phyloP scores from a whole-genome alignment of 116 monocot genomes.

The Cymodocea nodosa region DNA sequence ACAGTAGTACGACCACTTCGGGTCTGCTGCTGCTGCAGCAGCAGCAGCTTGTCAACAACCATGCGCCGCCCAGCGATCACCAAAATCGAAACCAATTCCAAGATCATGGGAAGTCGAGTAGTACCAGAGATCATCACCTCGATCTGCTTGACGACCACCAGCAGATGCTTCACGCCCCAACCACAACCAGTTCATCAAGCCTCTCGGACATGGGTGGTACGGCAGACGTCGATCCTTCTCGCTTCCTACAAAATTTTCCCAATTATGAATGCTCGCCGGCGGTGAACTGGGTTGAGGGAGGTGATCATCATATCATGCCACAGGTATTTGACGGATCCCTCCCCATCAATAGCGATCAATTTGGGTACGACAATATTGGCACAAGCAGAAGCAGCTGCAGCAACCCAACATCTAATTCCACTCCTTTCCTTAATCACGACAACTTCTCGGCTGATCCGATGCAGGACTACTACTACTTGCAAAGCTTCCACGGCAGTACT shows the following conservation, averaged over 20 bases:
- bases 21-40: too few relatives aligned
- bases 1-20: not conserved
- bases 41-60: too few relatives aligned
- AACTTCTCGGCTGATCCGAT: not conserved
- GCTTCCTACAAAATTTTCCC: not conserved
- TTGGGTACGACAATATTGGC: not conserved
- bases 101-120: not conserved
- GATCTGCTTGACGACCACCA: too few relatives aligned
- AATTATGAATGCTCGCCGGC: too few relatives aligned
- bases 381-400: not conserved
- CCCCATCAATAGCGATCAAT: not conserved
- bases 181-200: too few relatives aligned
- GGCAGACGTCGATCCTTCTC: not conserved
- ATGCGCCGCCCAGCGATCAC: not conserved
- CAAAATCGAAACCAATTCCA: constrained; percentile 1
- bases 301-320: not conserved
- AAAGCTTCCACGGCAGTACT: not conserved
- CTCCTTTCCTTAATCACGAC: constrained; percentile 10
- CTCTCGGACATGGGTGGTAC: not conserved
- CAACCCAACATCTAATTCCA: constrained; percentile 10
- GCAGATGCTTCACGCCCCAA: constrained; percentile 4
- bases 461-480: constrained; percentile 3
- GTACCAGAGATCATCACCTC: not conserved
- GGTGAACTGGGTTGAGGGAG: not conserved
- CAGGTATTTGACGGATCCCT: not conserved